Percentiles rank a stretch among this genome's conserved stretches.
These are phyloP conservation scores for Lepidium africanum DNA, from an alignment of 345 rosid genomes.

Conservation along the genomic window DNA sequence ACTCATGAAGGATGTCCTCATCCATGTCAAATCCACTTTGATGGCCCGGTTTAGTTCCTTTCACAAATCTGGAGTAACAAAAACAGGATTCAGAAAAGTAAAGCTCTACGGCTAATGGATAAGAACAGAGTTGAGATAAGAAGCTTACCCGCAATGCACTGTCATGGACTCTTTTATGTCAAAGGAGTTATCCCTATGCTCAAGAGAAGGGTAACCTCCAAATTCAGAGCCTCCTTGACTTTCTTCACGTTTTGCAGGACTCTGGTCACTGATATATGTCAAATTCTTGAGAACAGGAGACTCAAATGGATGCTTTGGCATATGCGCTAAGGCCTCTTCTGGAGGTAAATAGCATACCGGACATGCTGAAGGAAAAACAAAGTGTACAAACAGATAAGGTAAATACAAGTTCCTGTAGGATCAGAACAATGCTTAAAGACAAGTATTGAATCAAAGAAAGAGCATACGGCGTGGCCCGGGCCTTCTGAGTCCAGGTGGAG, in stretches of 20 bases:
- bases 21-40: constrained; percentile 79
- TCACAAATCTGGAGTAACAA: constrained; percentile 46
- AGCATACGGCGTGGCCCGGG: constrained; percentile 71
- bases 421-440: background rate
- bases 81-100: background rate
- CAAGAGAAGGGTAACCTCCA: constrained; percentile 83
- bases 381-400: background rate
- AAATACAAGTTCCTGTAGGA: background rate
- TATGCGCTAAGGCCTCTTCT: constrained; percentile 61
- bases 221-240: constrained; percentile 72
- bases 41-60: constrained; percentile 62
- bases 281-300: constrained; percentile 53
- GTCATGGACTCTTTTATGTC: constrained; percentile 69
- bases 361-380: constrained; percentile 48
- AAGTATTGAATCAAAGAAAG: background rate
- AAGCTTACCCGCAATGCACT: constrained; percentile 81
- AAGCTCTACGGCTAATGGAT: background rate
- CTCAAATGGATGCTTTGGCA: constrained; percentile 53
- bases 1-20: constrained; percentile 54
- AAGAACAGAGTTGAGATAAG: background rate
- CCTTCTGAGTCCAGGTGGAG: constrained; percentile 56
- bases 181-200: constrained; percentile 55
- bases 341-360: constrained; percentile 76
- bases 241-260: constrained; percentile 46
- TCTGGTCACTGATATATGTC: constrained; percentile 52